Conservation (phyloP, 495 filamentous ascomycete genomes). For the Aspergillus coremiiformis region DNA sequence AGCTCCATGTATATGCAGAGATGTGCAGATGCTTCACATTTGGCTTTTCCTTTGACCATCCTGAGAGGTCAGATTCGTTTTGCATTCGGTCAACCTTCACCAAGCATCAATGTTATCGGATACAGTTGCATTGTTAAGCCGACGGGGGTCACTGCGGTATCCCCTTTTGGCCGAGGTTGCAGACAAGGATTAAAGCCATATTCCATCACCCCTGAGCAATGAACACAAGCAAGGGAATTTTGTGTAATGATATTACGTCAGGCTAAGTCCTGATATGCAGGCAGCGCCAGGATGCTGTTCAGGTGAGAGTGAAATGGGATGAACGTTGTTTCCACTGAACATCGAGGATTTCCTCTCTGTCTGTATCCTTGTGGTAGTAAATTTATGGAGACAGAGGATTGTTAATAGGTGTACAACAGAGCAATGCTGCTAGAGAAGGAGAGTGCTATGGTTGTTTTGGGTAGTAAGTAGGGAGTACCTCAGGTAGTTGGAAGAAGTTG, state of each 20-base stretch:
- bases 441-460: not conserved
- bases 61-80: not conserved
- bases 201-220: not conserved
- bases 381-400: not conserved
- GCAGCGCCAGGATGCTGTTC: not conserved
- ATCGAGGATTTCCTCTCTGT: not conserved
- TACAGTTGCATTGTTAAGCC: not conserved
- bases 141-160: not conserved
- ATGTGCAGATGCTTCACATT: not conserved
- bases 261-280: not conserved
- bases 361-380: not conserved
- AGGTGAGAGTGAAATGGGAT: not conserved
- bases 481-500: too few relatives aligned
- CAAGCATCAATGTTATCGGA: not conserved
- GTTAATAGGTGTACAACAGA: not conserved
- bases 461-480: too few relatives aligned
- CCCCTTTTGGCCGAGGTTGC: not conserved
- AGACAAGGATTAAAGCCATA: not conserved
- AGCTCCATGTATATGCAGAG: not conserved
- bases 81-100: not conserved
- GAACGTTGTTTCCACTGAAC: not conserved
- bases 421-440: not conserved
- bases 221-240: not conserved
- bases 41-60: not conserved
- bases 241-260: not conserved